phyloP scores from a whole-genome alignment of 163 green algal species.

The Scenedesmus sp. region DNA sequence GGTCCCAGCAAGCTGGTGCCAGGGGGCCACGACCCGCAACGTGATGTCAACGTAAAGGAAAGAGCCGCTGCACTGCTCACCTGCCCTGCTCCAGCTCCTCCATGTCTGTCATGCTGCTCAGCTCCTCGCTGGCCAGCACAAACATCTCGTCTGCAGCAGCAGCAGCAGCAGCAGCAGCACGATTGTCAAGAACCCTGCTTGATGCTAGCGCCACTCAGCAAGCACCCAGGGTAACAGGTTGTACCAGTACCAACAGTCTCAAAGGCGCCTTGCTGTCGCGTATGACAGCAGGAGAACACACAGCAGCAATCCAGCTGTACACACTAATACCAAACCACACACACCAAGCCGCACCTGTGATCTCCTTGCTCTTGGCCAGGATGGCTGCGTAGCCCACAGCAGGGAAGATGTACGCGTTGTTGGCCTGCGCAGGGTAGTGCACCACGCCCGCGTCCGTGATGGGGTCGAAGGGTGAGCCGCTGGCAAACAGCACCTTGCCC shows the following conservation, averaged over 20 bases:
- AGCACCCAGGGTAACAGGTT: too few relatives aligned
- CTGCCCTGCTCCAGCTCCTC: slow-evolving; percentile 67
- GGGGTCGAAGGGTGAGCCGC: slow-evolving; percentile 83
- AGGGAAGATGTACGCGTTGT: slow-evolving; percentile 90
- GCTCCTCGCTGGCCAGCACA: slow-evolving; percentile 75
- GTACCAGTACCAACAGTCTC: too few relatives aligned
- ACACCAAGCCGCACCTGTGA: slow-evolving; percentile 49
- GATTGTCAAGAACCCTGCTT: not conserved
- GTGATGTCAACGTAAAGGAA: too few relatives aligned
- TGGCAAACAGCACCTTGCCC: slow-evolving; percentile 89
- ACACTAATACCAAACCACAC: too few relatives aligned
- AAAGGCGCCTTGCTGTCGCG: too few relatives aligned
- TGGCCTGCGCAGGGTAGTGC: slow-evolving; percentile 76
- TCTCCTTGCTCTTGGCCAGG: slow-evolving; percentile 48
- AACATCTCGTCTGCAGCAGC: slow-evolving; percentile 73
- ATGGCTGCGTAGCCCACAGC: slow-evolving; percentile 58
- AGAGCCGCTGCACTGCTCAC: slow-evolving; percentile 21
- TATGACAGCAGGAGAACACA: too few relatives aligned
- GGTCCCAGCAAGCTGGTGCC: too few relatives aligned
- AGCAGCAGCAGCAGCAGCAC: not conserved
- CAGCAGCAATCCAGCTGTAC: too few relatives aligned
- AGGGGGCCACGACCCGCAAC: too few relatives aligned
- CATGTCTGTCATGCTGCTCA: slow-evolving; percentile 67
- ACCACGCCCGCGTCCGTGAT: slow-evolving; percentile 51
- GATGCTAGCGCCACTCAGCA: too few relatives aligned